These are phyloP conservation scores for Quercus ilex DNA, from an alignment of 306 rosid species.

Conservation along the genomic window DNA sequence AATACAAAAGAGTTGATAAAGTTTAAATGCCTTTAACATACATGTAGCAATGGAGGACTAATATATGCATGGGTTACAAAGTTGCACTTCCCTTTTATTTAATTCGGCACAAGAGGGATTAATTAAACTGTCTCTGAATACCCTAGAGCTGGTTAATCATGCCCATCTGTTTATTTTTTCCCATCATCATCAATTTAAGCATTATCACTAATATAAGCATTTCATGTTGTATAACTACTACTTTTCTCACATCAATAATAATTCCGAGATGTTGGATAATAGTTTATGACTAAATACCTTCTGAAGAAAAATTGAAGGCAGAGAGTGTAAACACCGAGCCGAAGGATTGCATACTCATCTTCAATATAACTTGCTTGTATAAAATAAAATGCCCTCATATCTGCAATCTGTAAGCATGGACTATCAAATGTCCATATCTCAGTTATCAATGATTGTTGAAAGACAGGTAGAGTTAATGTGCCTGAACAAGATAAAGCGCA, in stretches of 20 bases:
- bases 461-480: conserved; percentile 8
- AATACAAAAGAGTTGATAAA: too few species aligned
- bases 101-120: too few species aligned
- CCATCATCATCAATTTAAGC: too few species aligned
- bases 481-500: conserved; percentile 22
- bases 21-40: too few species aligned
- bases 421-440: conserved; percentile 1
- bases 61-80: too few species aligned
- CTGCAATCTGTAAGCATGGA: conserved; percentile 30
- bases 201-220: background rate
- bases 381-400: conserved; percentile 10
- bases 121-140: conserved; percentile 35
- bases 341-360: conserved; percentile 14
- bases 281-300: conserved; percentile 7
- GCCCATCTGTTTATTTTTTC: too few species aligned
- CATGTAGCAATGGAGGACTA: too few species aligned
- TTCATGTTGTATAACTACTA: background rate
- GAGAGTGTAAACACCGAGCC: conserved; percentile 8
- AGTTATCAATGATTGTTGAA: background rate
- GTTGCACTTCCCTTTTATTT: too few species aligned
- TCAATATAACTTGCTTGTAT: conserved; percentile 20
- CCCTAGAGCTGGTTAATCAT: conserved; percentile 20
- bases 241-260: background rate
- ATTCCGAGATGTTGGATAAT: background rate
- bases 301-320: conserved; percentile 11